Base-by-base conservation (phyloP, 2,329 filamentous ascomycete species). In the Pyrenophora teres region DNA sequence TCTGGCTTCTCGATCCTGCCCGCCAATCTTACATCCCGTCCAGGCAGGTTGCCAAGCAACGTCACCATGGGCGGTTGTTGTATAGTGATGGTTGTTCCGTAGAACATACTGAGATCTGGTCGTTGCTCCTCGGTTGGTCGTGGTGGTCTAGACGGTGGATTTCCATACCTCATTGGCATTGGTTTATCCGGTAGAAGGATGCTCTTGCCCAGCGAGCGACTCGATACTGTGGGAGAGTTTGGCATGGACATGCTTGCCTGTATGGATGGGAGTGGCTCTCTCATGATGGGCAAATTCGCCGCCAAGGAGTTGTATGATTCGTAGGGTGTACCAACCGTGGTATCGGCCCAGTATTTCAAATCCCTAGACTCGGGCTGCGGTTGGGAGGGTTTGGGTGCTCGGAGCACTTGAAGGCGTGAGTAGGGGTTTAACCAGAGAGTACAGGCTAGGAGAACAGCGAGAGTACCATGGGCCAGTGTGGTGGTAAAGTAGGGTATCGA, bases 381-480 rank as follows among this genome's bases (percentile, higher is more conserved):
- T 10, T 30, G 7, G 49, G 10, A 49, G 31, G 44, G 46, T 33
- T n/a, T 54, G 54, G 27, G 27, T 6, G 48, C 53, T 30, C 31
- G 45, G 4, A 52, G 15, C 25, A 36, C 48, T 16, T 63, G 46
- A 15, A 40, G 38, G 16, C 10, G 35, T 59, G 41, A 57, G 40
- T 18, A 59, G 1, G 59, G 61, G 23, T 60, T 59, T 15, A 70
- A 45, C 4, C 57, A 59, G 9, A 61, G 58, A 3, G 41, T 61
- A 38, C 63, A 68, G 33, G 63, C 51, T 7, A 70, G 37, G 12
- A 69, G 52, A 3, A 63, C 50, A 19, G 63, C 63, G 15, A 69
- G 51, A 1, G 59, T 56, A 8, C 61, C 54, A 31, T 69, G 64
- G 23, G 44, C 44, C 53, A 66, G 64, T 13, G 64, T 64, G n/a